Evolutionary conservation across 352 stramenopile genomes (phyloP).

Genomic region (Phytophthora boehmeriae): DNA sequence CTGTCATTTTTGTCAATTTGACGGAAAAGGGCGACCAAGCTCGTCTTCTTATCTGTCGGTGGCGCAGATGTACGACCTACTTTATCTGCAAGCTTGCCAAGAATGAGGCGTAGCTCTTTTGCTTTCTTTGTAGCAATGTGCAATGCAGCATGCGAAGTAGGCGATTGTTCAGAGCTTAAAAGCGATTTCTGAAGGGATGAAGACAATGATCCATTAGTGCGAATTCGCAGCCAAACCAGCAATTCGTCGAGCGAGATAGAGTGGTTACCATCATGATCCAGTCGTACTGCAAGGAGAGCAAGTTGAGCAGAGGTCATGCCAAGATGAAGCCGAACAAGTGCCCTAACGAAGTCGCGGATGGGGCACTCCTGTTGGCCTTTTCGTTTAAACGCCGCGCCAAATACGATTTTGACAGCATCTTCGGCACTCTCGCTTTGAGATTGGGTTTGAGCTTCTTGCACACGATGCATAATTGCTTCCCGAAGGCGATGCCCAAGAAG

Average conservation of each 20-base stretch:
- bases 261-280: constrained; percentile 60
- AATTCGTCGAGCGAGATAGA: constrained; percentile 76
- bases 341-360: constrained; percentile 43
- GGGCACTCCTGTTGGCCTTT: constrained; percentile 30
- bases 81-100: constrained; percentile 22
- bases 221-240: constrained; percentile 64
- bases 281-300: constrained; percentile 50
- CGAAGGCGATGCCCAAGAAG: constrained; percentile 56
- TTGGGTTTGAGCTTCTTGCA: constrained; percentile 38
- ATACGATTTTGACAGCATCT: constrained; percentile 62
- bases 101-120: constrained; percentile 19
- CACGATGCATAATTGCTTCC: constrained; percentile 45
- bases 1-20: constrained; percentile 57
- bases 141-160: constrained; percentile 4
- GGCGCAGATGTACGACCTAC: not conserved
- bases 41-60: constrained; percentile 10
- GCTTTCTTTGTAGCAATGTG: constrained; percentile 22
- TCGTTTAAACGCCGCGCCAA: constrained; percentile 47
- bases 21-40: constrained; percentile 46
- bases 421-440: constrained; percentile 45
- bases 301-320: constrained; percentile 51
- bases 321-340: constrained; percentile 46
- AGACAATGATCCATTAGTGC: not conserved
- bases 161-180: not conserved
- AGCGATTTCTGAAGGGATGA: not conserved